Evolutionary conservation across 805 yeast genomes (phyloP).

Genomic region (Isabelozyma gotoi): DNA sequence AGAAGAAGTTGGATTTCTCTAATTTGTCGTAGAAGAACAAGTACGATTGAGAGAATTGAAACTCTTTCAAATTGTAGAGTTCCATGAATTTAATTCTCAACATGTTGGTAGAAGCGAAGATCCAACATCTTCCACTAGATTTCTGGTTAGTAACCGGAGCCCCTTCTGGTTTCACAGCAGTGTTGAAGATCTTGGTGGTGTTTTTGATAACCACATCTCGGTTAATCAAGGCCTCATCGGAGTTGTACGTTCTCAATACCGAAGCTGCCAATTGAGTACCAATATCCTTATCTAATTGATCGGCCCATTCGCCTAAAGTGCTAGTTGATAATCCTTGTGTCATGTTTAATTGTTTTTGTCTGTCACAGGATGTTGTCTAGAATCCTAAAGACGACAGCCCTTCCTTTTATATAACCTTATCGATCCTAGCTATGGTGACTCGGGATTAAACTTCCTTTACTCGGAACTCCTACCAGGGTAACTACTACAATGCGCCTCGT

Average conservation of each 20-base stretch:
- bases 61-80: conserved; percentile 15
- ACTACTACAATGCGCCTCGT: too few species aligned
- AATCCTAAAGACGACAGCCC: neutral
- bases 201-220: conserved; percentile 12
- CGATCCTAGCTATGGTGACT: too few species aligned
- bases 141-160: conserved; percentile 57
- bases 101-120: conserved; percentile 18
- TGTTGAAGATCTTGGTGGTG: conserved; percentile 38
- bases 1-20: conserved; percentile 17
- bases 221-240: conserved; percentile 16
- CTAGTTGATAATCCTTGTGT: neutral
- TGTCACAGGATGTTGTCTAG: neutral
- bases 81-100: conserved; percentile 15
- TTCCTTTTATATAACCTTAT: too few species aligned
- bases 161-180: conserved; percentile 48
- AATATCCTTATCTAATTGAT: conserved; percentile 1
- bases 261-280: conserved; percentile 6
- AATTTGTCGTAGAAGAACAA: conserved; percentile 19
- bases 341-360: neutral
- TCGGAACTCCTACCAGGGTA: too few species aligned
- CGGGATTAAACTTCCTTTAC: too few species aligned
- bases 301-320: conserved; percentile 1
- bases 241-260: conserved; percentile 8
- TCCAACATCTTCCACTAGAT: conserved; percentile 19
- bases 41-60: conserved; percentile 19